Base-by-base conservation (phyloP, 768 basidiomycete species). In the Rhodotorula taiwanensis region DNA sequence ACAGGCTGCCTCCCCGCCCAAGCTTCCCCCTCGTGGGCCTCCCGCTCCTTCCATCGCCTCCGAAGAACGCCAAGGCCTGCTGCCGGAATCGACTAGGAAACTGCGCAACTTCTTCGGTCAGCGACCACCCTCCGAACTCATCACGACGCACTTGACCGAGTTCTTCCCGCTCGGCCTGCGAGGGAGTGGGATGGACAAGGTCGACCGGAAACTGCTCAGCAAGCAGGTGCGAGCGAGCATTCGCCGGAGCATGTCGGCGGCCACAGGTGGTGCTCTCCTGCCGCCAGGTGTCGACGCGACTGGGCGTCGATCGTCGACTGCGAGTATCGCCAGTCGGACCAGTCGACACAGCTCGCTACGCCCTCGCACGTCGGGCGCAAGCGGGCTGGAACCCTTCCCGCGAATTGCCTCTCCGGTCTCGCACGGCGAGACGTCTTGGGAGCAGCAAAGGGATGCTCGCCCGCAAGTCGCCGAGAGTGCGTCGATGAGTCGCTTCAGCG, bases 61-160 rank as follows among this genome's bases (percentile, higher is more conserved):
- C 31, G 23, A 18, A 23, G 51, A 39, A 20, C 33, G 51, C 2
- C 51, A 39, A 15, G 34, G 34, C 15, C 34, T 52, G 23, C n/a
- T 42, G 18, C 52, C 39, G 18, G 39, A 34, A 36, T 27, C 57
- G 36, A 58, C 58, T 21, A 55, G 67, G 44, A 92, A 89, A 72
- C 75, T 92, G 51, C 88, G 88, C 76, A 92, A 91, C 79, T 99
- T 98, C 80, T 94, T 97, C 71, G 95, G 94, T 21, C 95, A 97
- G 72, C 87, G 95, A 44, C 95, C 95, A 1, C 93, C 95, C 0
- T 90, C 88, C 77, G 95, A 98, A 76, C 84, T 98, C 66, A 98
- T 98, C 78, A 89, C 93, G 30, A 94, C 81, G 11, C 93, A 98
- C 74, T 77, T 98, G 54, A 84, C 87, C 25, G 93, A 95, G 64